These are phyloP conservation scores for Bipolaris gigantea DNA, from an alignment of 2,329 filamentous ascomycete species.

Conservation along the genomic window DNA sequence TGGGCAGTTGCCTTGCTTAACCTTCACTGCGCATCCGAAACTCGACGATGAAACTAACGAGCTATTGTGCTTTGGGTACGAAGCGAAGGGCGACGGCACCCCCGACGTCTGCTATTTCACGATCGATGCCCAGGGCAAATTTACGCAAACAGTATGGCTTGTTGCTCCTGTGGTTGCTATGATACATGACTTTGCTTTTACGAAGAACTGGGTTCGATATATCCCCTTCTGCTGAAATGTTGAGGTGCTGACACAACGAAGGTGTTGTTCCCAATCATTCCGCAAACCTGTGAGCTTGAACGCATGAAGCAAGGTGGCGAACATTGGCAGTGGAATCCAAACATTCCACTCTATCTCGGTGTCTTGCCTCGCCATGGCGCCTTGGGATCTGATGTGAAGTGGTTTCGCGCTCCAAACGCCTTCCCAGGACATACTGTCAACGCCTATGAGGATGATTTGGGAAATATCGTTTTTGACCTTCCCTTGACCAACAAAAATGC, in stretches of 20 bases:
- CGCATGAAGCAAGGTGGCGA: slow-evolving; percentile 46
- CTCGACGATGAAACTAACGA: slow-evolving; percentile 17
- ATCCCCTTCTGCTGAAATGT: slow-evolving; percentile 1
- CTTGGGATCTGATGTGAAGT: slow-evolving; percentile 21
- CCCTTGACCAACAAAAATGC: slow-evolving; percentile 46
- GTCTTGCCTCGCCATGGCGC: slow-evolving; percentile 27
- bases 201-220: slow-evolving; percentile 42
- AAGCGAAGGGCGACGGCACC: slow-evolving; percentile 48
- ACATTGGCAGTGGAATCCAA: slow-evolving; percentile 46
- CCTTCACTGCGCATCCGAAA: slow-evolving; percentile 28
- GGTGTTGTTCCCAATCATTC: neutral
- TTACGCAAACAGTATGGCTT: slow-evolving; percentile 41
- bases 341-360: slow-evolving; percentile 30
- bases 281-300: slow-evolving; percentile 33
- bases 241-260: neutral
- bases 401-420: slow-evolving; percentile 43
- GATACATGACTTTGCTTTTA: slow-evolving; percentile 51
- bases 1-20: slow-evolving; percentile 14
- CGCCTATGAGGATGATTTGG: slow-evolving; percentile 26
- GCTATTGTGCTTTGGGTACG: slow-evolving; percentile 24
- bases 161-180: slow-evolving; percentile 43
- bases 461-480: slow-evolving; percentile 43
- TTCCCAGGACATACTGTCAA: slow-evolving; percentile 47
- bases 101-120: slow-evolving; percentile 46
- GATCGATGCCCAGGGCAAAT: slow-evolving; percentile 33